Evolutionary conservation across 202 grass and related monocot species (phyloP), one percentile per base, ranked within the genome.

Genomic region (Digitaria exilis): DNA sequence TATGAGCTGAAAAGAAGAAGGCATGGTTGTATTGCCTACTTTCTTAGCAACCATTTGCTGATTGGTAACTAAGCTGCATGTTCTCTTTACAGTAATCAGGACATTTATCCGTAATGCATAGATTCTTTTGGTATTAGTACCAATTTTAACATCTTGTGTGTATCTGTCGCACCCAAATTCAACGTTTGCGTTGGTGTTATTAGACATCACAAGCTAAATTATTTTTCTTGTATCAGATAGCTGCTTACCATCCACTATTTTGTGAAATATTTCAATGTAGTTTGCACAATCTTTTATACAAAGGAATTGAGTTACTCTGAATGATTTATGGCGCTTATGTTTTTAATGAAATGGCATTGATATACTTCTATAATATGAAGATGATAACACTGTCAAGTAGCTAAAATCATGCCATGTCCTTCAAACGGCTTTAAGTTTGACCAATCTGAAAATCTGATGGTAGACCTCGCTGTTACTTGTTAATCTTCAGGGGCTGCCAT

Each of bases 401-500:
- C 0, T 46, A 35, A 19, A 35, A 46, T 43, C 21, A 28, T 67
- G 14, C 7, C 19, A 69, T 79, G 26, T 78, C 21, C 30, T 57
- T 55, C 3, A 46, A 79, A 82, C 66, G 56, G 45, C 31, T 73
- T 84, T 74, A 55, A 11, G 21, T 70, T 80, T 9, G 13, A 17
- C 44, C 35, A 73, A 64, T 74, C 68, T 57, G 50, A 22, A 75
- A 89, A 74, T 71, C 42, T 85, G 64, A 90, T 41, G 4, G 2
- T 55, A 59, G 73, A 32, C 22, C 19, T 65, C 8, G 0, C 84
- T 52, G 34, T 24, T 73, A 44, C 60, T 84, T 64, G 11, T 86
- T 52, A 41, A 54, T 91, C 43, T 71, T 5, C 82, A 98, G 92
- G 92, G n/a, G 96, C 96, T 69, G 78, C 92, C 69, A 95, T 98